These are phyloP conservation scores for Nannochloropsis gaditana DNA, from an alignment of 108 stramenopile species.

Conservation along the genomic window DNA sequence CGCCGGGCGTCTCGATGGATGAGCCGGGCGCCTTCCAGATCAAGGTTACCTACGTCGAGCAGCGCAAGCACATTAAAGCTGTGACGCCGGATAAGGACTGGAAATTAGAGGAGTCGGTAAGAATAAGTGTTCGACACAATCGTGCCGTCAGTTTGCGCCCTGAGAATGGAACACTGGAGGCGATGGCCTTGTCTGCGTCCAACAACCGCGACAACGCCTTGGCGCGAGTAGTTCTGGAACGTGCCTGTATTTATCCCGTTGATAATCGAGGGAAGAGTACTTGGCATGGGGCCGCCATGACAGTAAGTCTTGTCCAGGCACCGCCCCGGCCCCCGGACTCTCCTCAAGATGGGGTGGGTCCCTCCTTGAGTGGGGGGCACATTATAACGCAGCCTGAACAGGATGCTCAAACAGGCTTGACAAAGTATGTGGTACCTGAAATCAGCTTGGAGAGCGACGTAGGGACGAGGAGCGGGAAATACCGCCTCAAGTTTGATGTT, in stretches of 20 bases:
- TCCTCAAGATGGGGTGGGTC: background rate
- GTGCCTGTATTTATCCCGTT: constrained; percentile 12
- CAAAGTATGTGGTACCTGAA: background rate
- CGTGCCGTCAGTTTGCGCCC: constrained; percentile 3
- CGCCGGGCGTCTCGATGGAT: background rate
- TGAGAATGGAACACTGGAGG: background rate
- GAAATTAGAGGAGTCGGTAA: background rate
- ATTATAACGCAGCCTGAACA: background rate
- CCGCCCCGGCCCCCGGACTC: background rate
- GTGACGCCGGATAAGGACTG: constrained; percentile 5
- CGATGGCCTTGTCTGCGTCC: background rate
- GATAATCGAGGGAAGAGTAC: background rate
- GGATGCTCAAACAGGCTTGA: constrained; percentile 8
- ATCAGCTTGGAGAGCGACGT: constrained; percentile 13
- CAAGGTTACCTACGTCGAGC: background rate
- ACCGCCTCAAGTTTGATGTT: constrained; percentile 10
- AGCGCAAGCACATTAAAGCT: background rate
- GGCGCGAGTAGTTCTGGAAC: background rate
- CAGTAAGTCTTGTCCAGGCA: background rate
- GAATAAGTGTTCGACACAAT: background rate
- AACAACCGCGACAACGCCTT: background rate
- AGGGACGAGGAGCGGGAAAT: background rate
- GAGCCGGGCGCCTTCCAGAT: constrained; percentile 11
- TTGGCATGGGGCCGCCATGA: background rate
- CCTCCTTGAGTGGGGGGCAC: background rate